These are phyloP conservation scores for Lepiota venenata DNA, from an alignment of 768 basidiomycete species.

Conservation along the genomic window DNA sequence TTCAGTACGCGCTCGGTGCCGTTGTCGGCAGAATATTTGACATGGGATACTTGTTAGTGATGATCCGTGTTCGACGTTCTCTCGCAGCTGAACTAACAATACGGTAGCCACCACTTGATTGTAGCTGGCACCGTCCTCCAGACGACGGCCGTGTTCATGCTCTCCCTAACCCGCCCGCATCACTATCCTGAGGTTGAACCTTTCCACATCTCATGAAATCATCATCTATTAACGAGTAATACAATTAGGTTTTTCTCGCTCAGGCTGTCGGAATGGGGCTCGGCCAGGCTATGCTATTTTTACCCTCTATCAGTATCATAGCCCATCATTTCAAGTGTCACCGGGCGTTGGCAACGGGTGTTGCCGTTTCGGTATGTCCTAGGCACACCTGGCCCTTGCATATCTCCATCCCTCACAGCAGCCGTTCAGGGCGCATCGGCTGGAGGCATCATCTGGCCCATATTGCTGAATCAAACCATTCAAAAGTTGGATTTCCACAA, in stretches of 20 bases:
- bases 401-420: not conserved
- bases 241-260: slow-evolving; percentile 42
- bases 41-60: slow-evolving; percentile 42
- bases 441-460: slow-evolving; percentile 52
- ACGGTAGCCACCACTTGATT: slow-evolving; percentile 32
- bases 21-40: slow-evolving; percentile 42
- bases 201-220: slow-evolving; percentile 10
- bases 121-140: slow-evolving; percentile 31
- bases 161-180: slow-evolving; percentile 36
- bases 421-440: slow-evolving; percentile 35
- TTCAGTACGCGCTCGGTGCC: slow-evolving; percentile 39
- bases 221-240: slow-evolving; percentile 8
- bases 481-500: slow-evolving; percentile 28
- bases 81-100: slow-evolving; percentile 11
- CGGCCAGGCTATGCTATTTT: slow-evolving; percentile 44
- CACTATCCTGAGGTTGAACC: slow-evolving; percentile 40
- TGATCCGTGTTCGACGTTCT: slow-evolving; percentile 4
- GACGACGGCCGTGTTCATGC: slow-evolving; percentile 39
- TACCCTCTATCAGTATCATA: slow-evolving; percentile 46
- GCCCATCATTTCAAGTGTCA: slow-evolving; percentile 42
- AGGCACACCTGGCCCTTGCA: not conserved
- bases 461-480: slow-evolving; percentile 38
- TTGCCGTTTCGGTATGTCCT: slow-evolving; percentile 40
- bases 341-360: slow-evolving; percentile 33
- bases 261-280: slow-evolving; percentile 58